Evolutionary conservation across 345 rosid genomes (phyloP).

Genomic region (Nephelium lappaceum): DNA sequence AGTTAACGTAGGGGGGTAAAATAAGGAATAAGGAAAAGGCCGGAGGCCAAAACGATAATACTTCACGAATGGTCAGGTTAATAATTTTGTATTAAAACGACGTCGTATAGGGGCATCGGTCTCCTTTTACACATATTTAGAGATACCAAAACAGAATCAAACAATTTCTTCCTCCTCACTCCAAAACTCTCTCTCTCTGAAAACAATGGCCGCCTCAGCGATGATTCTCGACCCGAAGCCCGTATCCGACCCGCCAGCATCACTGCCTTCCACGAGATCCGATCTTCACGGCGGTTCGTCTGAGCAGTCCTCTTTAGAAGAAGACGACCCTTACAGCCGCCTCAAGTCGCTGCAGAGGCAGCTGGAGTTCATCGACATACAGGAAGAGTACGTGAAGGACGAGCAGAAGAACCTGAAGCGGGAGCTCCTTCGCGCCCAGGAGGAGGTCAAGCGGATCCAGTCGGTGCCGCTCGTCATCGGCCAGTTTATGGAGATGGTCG

Average conservation of each 20-base stretch:
- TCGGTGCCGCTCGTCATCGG: constrained; percentile 96
- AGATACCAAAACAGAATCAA: no score
- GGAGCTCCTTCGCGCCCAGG: constrained; percentile 90
- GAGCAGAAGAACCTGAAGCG: constrained; percentile 95
- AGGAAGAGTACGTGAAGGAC: constrained; percentile 95
- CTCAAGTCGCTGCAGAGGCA: constrained; percentile 81
- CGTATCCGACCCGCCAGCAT: constrained; percentile 24
- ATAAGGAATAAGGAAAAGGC: no score
- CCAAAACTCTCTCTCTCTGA: not conserved
- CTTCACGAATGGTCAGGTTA: no score
- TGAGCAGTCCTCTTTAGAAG: constrained; percentile 42
- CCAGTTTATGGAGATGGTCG: constrained; percentile 99
- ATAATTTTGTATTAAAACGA: not conserved
- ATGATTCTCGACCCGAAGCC: constrained; percentile 66
- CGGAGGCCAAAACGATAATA: no score
- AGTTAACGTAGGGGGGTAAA: no score
- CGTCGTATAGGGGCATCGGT: not conserved
- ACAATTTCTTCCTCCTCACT: constrained; percentile 17
- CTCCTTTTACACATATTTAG: not conserved
- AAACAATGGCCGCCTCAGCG: constrained; percentile 54
- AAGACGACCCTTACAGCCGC: constrained; percentile 86
- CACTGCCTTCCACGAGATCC: constrained; percentile 27
- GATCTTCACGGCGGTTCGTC: constrained; percentile 19
- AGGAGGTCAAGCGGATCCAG: constrained; percentile 96
- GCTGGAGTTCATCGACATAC: constrained; percentile 88